Conservation (phyloP, 1,139 yeast genomes). For the Kodamaea sp. region DNA sequence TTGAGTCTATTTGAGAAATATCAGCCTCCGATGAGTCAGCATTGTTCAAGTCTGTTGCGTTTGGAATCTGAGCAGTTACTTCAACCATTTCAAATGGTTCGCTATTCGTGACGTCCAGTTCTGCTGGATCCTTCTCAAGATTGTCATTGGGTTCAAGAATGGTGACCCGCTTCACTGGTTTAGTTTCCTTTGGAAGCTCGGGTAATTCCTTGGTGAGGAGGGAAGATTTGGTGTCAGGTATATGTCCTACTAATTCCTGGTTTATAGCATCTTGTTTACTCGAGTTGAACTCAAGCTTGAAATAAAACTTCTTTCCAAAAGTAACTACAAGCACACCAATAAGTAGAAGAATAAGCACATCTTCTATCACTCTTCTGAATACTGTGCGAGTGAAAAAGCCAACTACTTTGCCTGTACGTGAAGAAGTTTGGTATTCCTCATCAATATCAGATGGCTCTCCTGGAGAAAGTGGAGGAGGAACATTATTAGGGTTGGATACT, state of each 20-base stretch:
- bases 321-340: not conserved
- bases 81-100: constrained; percentile 10
- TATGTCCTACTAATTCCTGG: not conserved
- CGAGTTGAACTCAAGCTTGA: not conserved
- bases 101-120: constrained; percentile 8
- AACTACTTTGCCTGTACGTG: constrained; percentile 1
- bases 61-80: constrained; percentile 6
- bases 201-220: constrained; percentile 5
- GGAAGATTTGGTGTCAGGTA: not conserved
- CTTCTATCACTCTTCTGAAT: constrained; percentile 32
- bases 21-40: not conserved
- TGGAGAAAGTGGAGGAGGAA: not conserved
- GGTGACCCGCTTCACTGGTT: constrained; percentile 26
- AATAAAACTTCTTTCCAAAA: not conserved
- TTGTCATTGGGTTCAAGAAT: constrained; percentile 29
- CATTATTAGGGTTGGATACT: not conserved
- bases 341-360: constrained; percentile 24
- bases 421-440: not conserved
- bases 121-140: constrained; percentile 13
- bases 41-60: constrained; percentile 3
- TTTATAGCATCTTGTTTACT: not conserved
- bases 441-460: not conserved
- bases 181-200: constrained; percentile 3
- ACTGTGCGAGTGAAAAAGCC: constrained; percentile 13
- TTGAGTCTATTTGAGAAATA: not conserved